Conservation (phyloP, 257 asterid genomes). For the Ballota nigra region DNA sequence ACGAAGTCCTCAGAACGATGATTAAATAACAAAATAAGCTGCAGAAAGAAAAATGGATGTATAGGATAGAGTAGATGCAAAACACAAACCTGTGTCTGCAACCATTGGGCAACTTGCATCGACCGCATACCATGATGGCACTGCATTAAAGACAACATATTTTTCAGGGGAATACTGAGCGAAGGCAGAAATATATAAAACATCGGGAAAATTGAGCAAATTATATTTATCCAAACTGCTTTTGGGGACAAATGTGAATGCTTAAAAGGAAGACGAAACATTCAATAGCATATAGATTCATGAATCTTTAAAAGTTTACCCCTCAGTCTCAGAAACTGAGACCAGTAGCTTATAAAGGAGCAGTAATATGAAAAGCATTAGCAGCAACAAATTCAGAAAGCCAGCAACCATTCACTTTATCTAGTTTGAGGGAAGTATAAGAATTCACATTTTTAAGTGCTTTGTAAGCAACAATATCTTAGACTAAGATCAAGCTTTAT, state of each 20-base stretch:
- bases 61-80: slow-evolving; percentile 7
- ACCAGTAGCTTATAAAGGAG: neutral
- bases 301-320: neutral
- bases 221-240: neutral
- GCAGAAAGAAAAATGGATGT: neutral
- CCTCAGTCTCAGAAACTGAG: slow-evolving; percentile 3
- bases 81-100: slow-evolving; percentile 78
- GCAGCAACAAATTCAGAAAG: neutral
- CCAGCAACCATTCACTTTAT: slow-evolving; percentile 9
- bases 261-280: neutral
- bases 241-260: neutral
- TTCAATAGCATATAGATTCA: neutral
- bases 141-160: slow-evolving; percentile 41
- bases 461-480: neutral
- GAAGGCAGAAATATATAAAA: neutral
- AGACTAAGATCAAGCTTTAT: slow-evolving; percentile 10
- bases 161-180: neutral
- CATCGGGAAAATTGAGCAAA: neutral
- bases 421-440: neutral
- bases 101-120: slow-evolving; percentile 91
- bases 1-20: neutral
- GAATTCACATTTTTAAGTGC: neutral
- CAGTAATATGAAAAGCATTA: neutral
- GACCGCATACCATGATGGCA: slow-evolving; percentile 97
- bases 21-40: neutral